Base-by-base conservation (phyloP, 202 grass and related monocot genomes). In the Setaria viridis region DNA sequence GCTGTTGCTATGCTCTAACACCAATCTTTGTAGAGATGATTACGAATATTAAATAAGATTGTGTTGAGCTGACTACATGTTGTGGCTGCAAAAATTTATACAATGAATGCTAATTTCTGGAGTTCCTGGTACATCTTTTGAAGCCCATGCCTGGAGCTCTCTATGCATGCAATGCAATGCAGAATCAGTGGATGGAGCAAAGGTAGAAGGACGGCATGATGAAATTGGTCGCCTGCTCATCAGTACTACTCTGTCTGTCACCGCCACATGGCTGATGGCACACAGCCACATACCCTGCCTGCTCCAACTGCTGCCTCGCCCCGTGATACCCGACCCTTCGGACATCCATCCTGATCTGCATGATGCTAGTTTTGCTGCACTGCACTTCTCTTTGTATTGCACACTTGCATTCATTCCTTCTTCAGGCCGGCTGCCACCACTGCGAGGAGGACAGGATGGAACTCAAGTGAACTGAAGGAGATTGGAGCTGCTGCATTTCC, bases 191-290 rank as follows among this genome's bases (percentile, higher is more conserved):
- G 16, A 9, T 9, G 20, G 39, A 29, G 2, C 1, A 6, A 10
- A 20, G 7, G 10, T 13, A 9, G 1, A 70, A 45, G 39, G 19
- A 70, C 20, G 42, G 67, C 67, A 13, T 70, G 67, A 6, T 70
- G 67, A 12, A 45, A 13, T 70, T 45, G 67, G 67, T 17, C 7
- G 34, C 13, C 19, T 7, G 3, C 42, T 7, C 8, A 7, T 33
- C 14, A 6, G 55, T n/a, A n/a, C 19, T 70, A 5, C 2, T 65
- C 63, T n/a, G 69, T 15, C 70, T 72, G 70, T 72, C 21, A 49
- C 69, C n/a, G 45, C 68, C 43, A 71, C 68, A 71, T 71, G 68
- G 43, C 5, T 29, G 68, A 71, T 47, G 42, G 68, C 67, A 29
- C 0, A 46, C 39, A 17, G 4, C 21, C 58, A 62, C 62, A 33